Conservation (phyloP, 148 eudicot genomes). For the Pharnaceum exiguum region DNA sequence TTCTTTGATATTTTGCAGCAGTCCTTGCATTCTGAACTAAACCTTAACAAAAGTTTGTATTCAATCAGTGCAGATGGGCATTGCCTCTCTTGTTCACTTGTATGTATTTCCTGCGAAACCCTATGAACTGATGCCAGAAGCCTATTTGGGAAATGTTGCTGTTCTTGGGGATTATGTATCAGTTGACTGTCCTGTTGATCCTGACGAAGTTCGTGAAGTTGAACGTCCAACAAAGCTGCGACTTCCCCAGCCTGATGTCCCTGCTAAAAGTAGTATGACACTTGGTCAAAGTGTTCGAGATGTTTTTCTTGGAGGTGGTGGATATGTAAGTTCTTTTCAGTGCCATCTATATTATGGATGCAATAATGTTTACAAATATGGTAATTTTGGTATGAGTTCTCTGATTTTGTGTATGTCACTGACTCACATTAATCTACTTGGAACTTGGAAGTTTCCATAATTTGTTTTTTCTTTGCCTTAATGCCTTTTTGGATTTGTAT, state of each 20-base stretch:
- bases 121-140: slow-evolving; percentile 83
- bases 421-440: too few relatives aligned
- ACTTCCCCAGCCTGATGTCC: slow-evolving; percentile 75
- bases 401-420: too few relatives aligned
- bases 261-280: slow-evolving; percentile 65
- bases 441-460: too few relatives aligned
- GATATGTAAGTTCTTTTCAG: slow-evolving; percentile 58
- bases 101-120: slow-evolving; percentile 95
- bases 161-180: slow-evolving; percentile 98
- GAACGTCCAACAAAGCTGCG: slow-evolving; percentile 92
- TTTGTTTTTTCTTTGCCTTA: too few relatives aligned
- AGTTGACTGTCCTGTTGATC: slow-evolving; percentile 85
- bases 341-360: not conserved
- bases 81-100: slow-evolving; percentile 88
- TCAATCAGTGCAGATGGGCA: slow-evolving; percentile 89
- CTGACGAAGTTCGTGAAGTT: slow-evolving; percentile 95
- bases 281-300: slow-evolving; percentile 89
- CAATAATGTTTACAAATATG: not conserved
- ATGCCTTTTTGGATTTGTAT: too few relatives aligned
- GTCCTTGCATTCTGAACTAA: slow-evolving; percentile 1
- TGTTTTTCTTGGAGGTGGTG: slow-evolving; percentile 90
- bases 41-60: slow-evolving; percentile 33
- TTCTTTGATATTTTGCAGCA: not conserved
- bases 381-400: too few relatives aligned
- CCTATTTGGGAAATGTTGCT: slow-evolving; percentile 60